Conservation (phyloP, 345 rosid genomes). For the Hibiscus mutabilis region DNA sequence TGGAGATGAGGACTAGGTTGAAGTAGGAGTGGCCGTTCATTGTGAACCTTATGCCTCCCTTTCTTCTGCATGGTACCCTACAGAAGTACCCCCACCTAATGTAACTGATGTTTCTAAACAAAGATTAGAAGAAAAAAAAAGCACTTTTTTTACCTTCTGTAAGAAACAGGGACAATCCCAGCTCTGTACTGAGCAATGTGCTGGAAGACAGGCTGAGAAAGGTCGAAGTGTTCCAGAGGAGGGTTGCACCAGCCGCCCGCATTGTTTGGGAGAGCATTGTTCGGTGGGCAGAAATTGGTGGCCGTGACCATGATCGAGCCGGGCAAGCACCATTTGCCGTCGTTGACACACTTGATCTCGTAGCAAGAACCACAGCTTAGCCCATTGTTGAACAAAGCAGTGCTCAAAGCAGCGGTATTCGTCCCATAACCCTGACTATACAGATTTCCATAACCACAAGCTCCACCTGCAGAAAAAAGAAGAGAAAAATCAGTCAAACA, state of each 20-base stretch:
- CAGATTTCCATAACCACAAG: slow-evolving; percentile 74
- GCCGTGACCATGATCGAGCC: slow-evolving; percentile 66
- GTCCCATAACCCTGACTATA: slow-evolving; percentile 83
- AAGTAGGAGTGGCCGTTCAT: slow-evolving; percentile 80
- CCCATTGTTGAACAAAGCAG: slow-evolving; percentile 70
- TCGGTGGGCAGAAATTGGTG: slow-evolving; percentile 81
- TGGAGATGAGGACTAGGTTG: slow-evolving; percentile 63
- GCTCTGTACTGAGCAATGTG: slow-evolving; percentile 76
- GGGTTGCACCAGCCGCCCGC: slow-evolving; percentile 90
- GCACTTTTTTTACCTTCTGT: slow-evolving; percentile 38
- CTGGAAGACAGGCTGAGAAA: slow-evolving; percentile 78
- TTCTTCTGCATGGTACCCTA: slow-evolving; percentile 65
- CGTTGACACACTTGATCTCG: slow-evolving; percentile 53
- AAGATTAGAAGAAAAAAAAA: no score
- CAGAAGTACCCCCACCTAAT: no score
- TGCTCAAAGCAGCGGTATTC: slow-evolving; percentile 75
- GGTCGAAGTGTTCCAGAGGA: slow-evolving; percentile 72
- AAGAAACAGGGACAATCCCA: slow-evolving; percentile 68
- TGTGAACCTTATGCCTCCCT: slow-evolving; percentile 69
- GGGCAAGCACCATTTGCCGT: slow-evolving; percentile 64
- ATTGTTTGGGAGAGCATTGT: slow-evolving; percentile 68
- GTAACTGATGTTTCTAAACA: no score
- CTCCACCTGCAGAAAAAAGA: slow-evolving; percentile 42
- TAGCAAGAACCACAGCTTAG: slow-evolving; percentile 77
- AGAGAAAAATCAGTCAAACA: not conserved